Evolutionary conservation across 2,329 filamentous ascomycete genomes (phyloP).

Genomic region (Pseudocercospora vitis): DNA sequence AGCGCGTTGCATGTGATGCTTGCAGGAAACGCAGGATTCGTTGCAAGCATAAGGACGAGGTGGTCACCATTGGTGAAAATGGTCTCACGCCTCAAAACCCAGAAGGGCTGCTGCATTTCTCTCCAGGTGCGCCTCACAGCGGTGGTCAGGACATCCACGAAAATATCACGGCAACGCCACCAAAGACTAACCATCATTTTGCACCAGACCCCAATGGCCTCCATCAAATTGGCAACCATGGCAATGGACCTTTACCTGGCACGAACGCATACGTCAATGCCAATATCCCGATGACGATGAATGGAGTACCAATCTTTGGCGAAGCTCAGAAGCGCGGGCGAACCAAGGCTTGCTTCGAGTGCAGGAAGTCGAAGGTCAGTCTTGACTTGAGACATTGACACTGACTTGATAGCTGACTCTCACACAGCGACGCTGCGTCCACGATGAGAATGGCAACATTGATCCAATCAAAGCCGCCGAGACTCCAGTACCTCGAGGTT

Average conservation of each 20-base stretch:
- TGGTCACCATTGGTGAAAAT: slow-evolving; percentile 26
- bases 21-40: slow-evolving; percentile 62
- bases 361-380: slow-evolving; percentile 65
- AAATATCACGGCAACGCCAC: slow-evolving; percentile 31
- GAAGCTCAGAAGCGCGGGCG: slow-evolving; percentile 41
- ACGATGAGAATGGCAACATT: slow-evolving; percentile 64
- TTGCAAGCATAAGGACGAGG: slow-evolving; percentile 63
- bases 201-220: slow-evolving; percentile 16
- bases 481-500: slow-evolving; percentile 59
- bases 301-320: slow-evolving; percentile 59
- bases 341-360: slow-evolving; percentile 66
- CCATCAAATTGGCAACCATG: slow-evolving; percentile 15
- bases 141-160: slow-evolving; percentile 28
- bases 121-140: slow-evolving; percentile 10
- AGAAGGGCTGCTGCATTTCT: slow-evolving; percentile 14
- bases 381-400: background rate
- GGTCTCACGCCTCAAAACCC: slow-evolving; percentile 25
- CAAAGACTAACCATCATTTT: slow-evolving; percentile 26
- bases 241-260: slow-evolving; percentile 30
- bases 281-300: slow-evolving; percentile 52
- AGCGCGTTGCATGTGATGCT: slow-evolving; percentile 61
- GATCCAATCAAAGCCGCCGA: slow-evolving; percentile 65
- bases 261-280: slow-evolving; percentile 37
- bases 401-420: background rate
- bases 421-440: slow-evolving; percentile 62